Percentiles rank a stretch among this genome's conserved stretches.
Conservation (phyloP, 805 yeast genomes). For the Monosporozyma siamensis region DNA sequence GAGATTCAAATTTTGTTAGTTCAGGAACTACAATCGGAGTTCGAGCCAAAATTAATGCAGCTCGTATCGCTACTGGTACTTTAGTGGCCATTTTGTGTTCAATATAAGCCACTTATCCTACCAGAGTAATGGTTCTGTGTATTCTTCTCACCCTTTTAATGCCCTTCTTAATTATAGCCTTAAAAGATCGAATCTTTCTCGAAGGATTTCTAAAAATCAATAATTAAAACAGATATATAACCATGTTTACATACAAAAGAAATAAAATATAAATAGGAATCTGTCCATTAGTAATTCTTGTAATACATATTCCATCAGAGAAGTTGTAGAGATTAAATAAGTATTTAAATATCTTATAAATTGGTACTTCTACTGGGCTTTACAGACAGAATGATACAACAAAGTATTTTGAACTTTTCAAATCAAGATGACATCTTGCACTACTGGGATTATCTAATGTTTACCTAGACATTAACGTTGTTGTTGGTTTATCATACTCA, state of each 20-base stretch:
- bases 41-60: conserved; percentile 65
- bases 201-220: not conserved
- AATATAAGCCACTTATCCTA: no score
- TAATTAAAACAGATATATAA: no score
- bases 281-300: no score
- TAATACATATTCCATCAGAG: not conserved
- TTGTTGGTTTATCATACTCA: conserved; percentile 36
- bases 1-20: conserved; percentile 56
- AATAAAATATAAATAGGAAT: no score
- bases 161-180: not conserved
- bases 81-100: conserved; percentile 1
- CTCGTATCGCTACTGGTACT: conserved; percentile 18
- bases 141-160: no score
- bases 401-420: no score
- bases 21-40: conserved; percentile 79
- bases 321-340: not conserved
- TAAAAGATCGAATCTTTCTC: not conserved
- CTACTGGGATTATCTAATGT: no score
- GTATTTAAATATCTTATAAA: not conserved
- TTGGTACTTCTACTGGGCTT: not conserved
- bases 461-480: no score
- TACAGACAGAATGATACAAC: conserved; percentile 3
- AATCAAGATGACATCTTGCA: no score
- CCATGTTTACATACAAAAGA: not conserved
- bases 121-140: no score